Evolutionary conservation across 2,329 filamentous ascomycete genomes (phyloP).

Genomic region (Aspergillus proliferans): DNA sequence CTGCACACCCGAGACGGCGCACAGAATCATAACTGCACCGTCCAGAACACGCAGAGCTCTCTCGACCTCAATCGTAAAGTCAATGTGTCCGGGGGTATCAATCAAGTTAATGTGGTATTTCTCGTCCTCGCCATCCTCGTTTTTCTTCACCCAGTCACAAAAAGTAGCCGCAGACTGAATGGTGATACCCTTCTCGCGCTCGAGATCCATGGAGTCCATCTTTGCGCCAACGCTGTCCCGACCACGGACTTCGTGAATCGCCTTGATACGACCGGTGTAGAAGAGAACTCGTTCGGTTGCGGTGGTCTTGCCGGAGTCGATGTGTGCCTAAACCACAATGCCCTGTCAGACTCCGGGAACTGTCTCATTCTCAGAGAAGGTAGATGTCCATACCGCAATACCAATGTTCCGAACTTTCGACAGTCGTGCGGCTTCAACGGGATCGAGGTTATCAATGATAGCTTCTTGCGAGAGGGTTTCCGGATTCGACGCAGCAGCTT

Average conservation of each 20-base stretch:
- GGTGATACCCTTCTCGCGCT: constrained; percentile 97
- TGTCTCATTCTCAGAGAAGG: neutral
- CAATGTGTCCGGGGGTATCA: constrained; percentile 96
- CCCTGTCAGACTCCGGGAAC: neutral
- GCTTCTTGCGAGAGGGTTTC: constrained; percentile 54
- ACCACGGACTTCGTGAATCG: constrained; percentile 86
- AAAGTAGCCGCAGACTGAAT: constrained; percentile 98
- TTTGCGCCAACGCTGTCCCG: constrained; percentile 94
- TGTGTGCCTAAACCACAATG: constrained; percentile 64
- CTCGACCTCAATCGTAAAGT: constrained; percentile 99
- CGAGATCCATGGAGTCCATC: constrained; percentile 99
- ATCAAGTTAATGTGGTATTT: constrained; percentile 98
- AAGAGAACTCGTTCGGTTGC: constrained; percentile 93
- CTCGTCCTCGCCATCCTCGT: constrained; percentile 69
- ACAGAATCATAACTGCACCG: constrained; percentile 96
- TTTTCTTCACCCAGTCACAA: constrained; percentile 89
- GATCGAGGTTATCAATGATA: constrained; percentile 73
- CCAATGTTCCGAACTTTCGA: constrained; percentile 89
- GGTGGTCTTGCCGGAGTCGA: constrained; percentile 97
- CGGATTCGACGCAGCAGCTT: constrained; percentile 54
- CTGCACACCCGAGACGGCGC: constrained; percentile 93
- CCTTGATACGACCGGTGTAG: constrained; percentile 94
- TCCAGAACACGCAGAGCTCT: constrained; percentile 89
- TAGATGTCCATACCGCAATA: constrained; percentile 65
- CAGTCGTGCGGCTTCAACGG: constrained; percentile 70